These are phyloP conservation scores for Aspergillus terreus DNA, from an alignment of 2,329 filamentous ascomycete species.

Conservation along the genomic window DNA sequence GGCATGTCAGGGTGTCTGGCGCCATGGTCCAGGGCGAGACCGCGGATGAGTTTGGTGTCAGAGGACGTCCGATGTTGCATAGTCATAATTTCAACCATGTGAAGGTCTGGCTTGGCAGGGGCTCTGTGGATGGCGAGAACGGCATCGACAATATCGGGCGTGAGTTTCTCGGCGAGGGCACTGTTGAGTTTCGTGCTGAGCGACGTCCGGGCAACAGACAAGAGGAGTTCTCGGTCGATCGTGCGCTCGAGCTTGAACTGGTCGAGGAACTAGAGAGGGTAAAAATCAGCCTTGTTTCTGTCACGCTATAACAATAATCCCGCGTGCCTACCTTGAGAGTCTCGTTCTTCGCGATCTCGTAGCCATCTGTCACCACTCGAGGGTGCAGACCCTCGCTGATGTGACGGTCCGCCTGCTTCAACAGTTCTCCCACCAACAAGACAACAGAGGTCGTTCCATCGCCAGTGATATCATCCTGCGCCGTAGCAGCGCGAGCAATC, in stretches of 20 bases:
- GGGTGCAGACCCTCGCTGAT: slow-evolving; percentile 97
- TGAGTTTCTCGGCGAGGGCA: slow-evolving; percentile 83
- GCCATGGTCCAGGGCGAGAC: slow-evolving; percentile 89
- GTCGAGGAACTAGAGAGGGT: slow-evolving; percentile 71
- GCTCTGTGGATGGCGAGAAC: slow-evolving; percentile 90
- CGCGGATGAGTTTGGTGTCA: slow-evolving; percentile 92
- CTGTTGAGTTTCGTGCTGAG: slow-evolving; percentile 92
- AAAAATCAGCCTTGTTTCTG: slow-evolving; percentile 12
- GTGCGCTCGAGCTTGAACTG: slow-evolving; percentile 84
- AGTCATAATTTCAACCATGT: slow-evolving; percentile 99
- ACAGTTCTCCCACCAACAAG: slow-evolving; percentile 86
- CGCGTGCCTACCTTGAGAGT: slow-evolving; percentile 65
- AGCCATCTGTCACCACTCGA: slow-evolving; percentile 93
- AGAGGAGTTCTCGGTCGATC: slow-evolving; percentile 87
- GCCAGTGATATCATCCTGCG: slow-evolving; percentile 96
- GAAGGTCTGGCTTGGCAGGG: slow-evolving; percentile 87
- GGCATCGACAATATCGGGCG: slow-evolving; percentile 91
- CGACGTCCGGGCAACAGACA: slow-evolving; percentile 90
- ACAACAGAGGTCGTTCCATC: slow-evolving; percentile 98
- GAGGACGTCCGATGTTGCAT: slow-evolving; percentile 98
- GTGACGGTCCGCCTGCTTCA: slow-evolving; percentile 96
- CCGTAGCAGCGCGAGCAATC: slow-evolving; percentile 80
- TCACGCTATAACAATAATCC: not conserved
- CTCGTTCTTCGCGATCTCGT: slow-evolving; percentile 93
- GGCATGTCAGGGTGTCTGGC: slow-evolving; percentile 98